Percentiles rank a stretch among this genome's conserved stretches.
These are phyloP conservation scores for Mucor irregularis DNA, from an alignment of 371 early-diverging fungal genomes.

Conservation along the genomic window DNA sequence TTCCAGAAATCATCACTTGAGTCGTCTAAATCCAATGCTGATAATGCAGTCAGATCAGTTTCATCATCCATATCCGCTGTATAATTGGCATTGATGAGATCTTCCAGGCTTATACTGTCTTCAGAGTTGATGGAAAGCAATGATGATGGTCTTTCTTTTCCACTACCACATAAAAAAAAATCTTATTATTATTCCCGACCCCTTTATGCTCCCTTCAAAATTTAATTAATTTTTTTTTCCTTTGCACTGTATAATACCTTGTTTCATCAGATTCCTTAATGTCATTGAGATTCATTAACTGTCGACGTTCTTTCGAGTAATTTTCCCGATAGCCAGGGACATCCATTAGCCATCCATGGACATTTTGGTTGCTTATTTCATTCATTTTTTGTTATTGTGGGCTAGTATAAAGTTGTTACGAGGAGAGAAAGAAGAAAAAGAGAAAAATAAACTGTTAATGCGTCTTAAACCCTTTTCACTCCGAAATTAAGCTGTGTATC, in stretches of 20 bases:
- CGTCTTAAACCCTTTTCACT: too few species aligned
- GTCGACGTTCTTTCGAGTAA: background rate
- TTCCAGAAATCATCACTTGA: conserved; percentile 51
- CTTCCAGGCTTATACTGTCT: conserved; percentile 47
- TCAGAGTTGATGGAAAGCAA: conserved; percentile 39
- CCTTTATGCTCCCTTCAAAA: background rate
- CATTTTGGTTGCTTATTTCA: conserved; percentile 2
- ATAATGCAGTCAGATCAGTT: conserved; percentile 40
- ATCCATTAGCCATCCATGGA: conserved; percentile 28
- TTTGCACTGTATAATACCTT: background rate
- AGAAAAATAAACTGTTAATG: background rate
- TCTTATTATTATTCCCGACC: background rate
- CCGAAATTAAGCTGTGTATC: too few species aligned
- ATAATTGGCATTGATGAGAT: conserved; percentile 42
- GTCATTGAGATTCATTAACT: background rate
- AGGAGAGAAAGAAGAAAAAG: conserved; percentile 5
- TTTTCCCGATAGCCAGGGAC: conserved; percentile 20
- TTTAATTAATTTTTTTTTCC: background rate
- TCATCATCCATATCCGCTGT: conserved; percentile 44
- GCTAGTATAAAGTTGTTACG: background rate
- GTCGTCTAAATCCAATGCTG: conserved; percentile 47
- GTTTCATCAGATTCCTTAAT: background rate
- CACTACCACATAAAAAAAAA: background rate
- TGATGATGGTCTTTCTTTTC: conserved; percentile 37
- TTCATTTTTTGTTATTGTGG: background rate